Conservation (phyloP, 1,139 yeast species). For the Saccharomyces hybrid region DNA sequence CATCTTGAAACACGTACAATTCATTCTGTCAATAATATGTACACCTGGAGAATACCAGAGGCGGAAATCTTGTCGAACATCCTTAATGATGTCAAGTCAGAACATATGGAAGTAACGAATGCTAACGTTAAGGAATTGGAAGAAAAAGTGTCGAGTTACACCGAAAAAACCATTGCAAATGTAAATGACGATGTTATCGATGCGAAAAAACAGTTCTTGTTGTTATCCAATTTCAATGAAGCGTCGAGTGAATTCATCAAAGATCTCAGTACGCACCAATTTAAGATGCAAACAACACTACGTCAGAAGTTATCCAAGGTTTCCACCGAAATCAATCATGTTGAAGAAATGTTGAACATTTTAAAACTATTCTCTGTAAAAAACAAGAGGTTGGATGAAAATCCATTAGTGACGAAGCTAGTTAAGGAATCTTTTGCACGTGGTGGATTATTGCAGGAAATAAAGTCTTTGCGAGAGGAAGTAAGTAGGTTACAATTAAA, state of each 20-base stretch:
- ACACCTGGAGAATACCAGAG: constrained; percentile 40
- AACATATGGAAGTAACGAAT: neutral
- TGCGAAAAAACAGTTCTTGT: constrained; percentile 11
- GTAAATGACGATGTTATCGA: constrained; percentile 5
- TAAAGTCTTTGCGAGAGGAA: constrained; percentile 13
- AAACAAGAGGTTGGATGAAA: constrained; percentile 9
- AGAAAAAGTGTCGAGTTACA: constrained; percentile 1
- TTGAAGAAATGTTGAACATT: constrained; percentile 15
- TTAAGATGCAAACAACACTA: constrained; percentile 14
- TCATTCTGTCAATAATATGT: constrained; percentile 16
- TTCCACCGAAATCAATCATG: constrained; percentile 9
- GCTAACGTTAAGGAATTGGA: constrained; percentile 4
- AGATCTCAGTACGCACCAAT: constrained; percentile 19
- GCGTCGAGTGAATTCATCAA: constrained; percentile 8
- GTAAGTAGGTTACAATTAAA: neutral
- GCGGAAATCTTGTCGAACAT: constrained; percentile 22
- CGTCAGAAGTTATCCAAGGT: constrained; percentile 17
- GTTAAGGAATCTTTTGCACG: constrained; percentile 11
- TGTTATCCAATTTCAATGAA: constrained; percentile 10
- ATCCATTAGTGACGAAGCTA: constrained; percentile 15
- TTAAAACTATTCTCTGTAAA: constrained; percentile 17
- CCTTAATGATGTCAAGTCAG: constrained; percentile 8
- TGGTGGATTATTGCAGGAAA: constrained; percentile 14
- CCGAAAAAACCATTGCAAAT: neutral
- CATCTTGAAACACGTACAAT: constrained; percentile 15